Conservation (phyloP, 2,329 filamentous ascomycete species). For the Calonectria fujianensis region DNA sequence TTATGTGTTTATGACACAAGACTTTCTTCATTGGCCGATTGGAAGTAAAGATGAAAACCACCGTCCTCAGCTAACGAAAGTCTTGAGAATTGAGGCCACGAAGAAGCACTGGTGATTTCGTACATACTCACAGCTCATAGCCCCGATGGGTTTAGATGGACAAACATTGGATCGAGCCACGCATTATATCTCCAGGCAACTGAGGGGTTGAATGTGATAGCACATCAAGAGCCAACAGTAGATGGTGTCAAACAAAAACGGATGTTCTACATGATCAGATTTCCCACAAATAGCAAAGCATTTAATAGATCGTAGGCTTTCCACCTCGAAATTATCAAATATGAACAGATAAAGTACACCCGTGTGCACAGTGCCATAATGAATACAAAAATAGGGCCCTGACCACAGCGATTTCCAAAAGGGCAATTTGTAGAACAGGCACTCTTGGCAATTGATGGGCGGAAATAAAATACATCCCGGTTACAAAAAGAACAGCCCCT, state of each 20-base stretch:
- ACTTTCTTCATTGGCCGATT: not conserved
- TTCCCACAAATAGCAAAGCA: not conserved
- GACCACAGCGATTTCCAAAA: not conserved
- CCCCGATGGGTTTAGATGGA: not conserved
- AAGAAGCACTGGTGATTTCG: not conserved
- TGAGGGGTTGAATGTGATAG: not conserved
- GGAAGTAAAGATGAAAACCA: not conserved
- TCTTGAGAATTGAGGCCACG: not conserved
- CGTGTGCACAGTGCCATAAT: not conserved
- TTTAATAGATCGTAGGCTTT: not conserved
- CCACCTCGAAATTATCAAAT: not conserved
- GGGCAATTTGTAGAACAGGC: too few relatives aligned
- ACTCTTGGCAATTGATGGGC: not conserved
- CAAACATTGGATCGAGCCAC: not conserved
- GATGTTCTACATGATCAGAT: not conserved
- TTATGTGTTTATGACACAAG: constrained; percentile 19
- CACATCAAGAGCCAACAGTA: not conserved
- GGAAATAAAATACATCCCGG: constrained; percentile 18
- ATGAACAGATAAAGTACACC: not conserved
- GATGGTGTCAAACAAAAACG: not conserved
- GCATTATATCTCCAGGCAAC: not conserved
- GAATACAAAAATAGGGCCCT: not conserved
- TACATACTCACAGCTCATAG: not conserved
- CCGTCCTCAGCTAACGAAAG: too few relatives aligned
- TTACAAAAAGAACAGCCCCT: constrained; percentile 2